These are phyloP conservation scores for Metschnikowia henanensis DNA, from an alignment of 805 yeast genomes.

Conservation along the genomic window DNA sequence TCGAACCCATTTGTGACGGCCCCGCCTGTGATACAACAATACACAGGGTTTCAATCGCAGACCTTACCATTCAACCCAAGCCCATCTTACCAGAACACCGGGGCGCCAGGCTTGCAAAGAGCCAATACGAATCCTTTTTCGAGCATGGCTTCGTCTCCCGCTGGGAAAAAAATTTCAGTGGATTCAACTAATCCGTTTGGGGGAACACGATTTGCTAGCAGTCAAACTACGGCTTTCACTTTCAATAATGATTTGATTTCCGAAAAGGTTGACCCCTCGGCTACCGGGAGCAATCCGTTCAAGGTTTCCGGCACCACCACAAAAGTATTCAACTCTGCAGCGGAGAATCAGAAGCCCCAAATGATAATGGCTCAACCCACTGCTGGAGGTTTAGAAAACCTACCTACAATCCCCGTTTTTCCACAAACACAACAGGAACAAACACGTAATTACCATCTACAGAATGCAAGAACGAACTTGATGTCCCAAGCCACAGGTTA, in stretches of 20 bases:
- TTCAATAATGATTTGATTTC: conserved; percentile 11
- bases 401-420: conserved; percentile 67
- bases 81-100: neutral
- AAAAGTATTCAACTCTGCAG: conserved; percentile 28
- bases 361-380: conserved; percentile 53
- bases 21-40: conserved; percentile 12
- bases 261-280: conserved; percentile 27
- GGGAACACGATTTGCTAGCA: conserved; percentile 35
- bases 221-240: conserved; percentile 18
- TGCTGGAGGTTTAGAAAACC: conserved; percentile 70
- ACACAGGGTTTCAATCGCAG: conserved; percentile 10
- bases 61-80: conserved; percentile 2
- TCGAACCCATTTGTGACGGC: conserved; percentile 14
- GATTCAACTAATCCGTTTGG: conserved; percentile 48
- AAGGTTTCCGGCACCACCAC: conserved; percentile 40
- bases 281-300: conserved; percentile 66
- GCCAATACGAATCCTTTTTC: conserved; percentile 40
- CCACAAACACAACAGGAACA: conserved; percentile 53
- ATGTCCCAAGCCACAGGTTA: conserved; percentile 15
- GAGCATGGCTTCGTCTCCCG: conserved; percentile 16
- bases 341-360: conserved; percentile 21
- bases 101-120: conserved; percentile 20
- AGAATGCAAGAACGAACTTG: conserved; percentile 35
- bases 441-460: conserved; percentile 34
- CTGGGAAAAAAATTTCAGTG: conserved; percentile 13